Evolutionary conservation across 2,329 filamentous ascomycete genomes (phyloP), one percentile per base, ranked within the genome.

Genomic region (Trichophyton mentagrophytes): DNA sequence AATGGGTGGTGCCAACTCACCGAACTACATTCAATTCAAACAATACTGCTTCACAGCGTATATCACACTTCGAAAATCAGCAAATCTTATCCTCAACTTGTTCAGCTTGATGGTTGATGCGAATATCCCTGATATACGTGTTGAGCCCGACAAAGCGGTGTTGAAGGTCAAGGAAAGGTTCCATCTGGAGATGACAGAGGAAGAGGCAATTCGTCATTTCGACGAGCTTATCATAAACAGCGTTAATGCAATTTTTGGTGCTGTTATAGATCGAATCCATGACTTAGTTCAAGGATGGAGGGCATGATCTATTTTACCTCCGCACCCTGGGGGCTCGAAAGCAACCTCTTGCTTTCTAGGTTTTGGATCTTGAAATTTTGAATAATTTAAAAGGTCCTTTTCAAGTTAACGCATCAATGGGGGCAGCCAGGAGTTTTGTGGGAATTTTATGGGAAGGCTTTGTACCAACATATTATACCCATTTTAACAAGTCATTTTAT

Each of bases 101-200:
- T 99, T 99, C 73, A 90, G 89, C 68, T 79, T 99, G 61, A 99
- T 99, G 93, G 88, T 95, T 15, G 90, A 97, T 72, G 92, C 93
- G 44, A 96, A 96, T 69, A 96, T 99, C 62, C 93, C 91, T 0
- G 95, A 97, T 68, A 95, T 99, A 69, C 86, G 88, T 62, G 81
- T 95, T 22, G 90, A 96, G 75, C 88, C 90, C 9, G 91, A 96
- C 74, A 95, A 95, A 76, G 91, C 90, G 9, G 92, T 97, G 15
- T 78, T 91, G 67, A 99, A 97, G 76, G 92, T 99, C 3, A 87
- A 93, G 71, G 93, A 99, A 76, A 79, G 93, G 42, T 96, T 99
- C 72, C 90, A 95, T 74, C 74, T 99, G 57, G 92, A 96, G 70
- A 82, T 95, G 71, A 88, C 81, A 56, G 93, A 99, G 72, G 91